phyloP scores from a whole-genome alignment of 2,329 filamentous ascomycete genomes.

The Penicillium concentricum region DNA sequence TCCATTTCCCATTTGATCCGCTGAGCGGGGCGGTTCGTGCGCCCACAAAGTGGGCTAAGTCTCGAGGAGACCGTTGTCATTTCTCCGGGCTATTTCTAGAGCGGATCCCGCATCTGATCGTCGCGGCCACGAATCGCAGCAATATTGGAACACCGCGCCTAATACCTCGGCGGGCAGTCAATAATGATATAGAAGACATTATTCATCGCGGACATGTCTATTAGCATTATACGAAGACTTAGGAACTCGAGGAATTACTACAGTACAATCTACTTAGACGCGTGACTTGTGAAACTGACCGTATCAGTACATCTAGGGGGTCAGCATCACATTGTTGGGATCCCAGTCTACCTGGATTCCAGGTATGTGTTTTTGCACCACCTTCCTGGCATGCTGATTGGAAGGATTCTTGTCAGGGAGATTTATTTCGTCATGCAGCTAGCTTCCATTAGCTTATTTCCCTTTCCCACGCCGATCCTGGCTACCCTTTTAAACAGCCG shows the following conservation, averaged over 20 bases:
- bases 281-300: not conserved
- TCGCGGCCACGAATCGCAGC: not conserved
- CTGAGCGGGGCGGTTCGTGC: not conserved
- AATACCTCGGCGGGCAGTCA: not conserved
- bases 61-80: not conserved
- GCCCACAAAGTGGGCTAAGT: not conserved
- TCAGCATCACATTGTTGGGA: constrained; percentile 13
- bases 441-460: constrained; percentile 8
- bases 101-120: not conserved
- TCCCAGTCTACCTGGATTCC: constrained; percentile 8
- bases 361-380: constrained; percentile 9
- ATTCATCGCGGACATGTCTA: not conserved
- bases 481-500: not conserved
- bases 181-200: not conserved
- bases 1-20: constrained; percentile 11
- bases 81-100: not conserved
- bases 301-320: constrained; percentile 13
- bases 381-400: not conserved
- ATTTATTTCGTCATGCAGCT: constrained; percentile 15
- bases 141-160: not conserved
- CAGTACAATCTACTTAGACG: not conserved
- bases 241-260: not conserved
- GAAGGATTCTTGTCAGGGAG: not conserved
- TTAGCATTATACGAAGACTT: not conserved
- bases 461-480: not conserved